Percentiles rank a stretch among this genome's conserved stretches.
Evolutionary conservation across 139 green algal species (phyloP).

Genomic region (Pleodorina starrii): DNA sequence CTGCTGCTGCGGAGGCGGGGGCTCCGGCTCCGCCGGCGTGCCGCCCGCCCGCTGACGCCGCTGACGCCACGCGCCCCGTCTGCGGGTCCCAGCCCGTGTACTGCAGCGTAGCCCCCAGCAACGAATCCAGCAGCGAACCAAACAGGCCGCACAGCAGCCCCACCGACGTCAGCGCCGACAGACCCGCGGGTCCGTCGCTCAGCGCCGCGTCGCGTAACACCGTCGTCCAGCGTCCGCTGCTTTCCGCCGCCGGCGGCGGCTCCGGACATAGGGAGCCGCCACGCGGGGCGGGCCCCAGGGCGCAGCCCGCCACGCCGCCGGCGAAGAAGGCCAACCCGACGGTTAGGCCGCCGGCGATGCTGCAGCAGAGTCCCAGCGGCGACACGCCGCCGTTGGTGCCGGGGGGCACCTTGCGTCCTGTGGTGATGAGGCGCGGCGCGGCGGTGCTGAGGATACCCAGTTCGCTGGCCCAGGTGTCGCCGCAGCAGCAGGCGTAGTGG

Average conservation of each 20-base stretch:
- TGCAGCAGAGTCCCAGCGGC: conserved; percentile 77
- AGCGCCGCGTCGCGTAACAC: background rate
- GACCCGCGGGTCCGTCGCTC: background rate
- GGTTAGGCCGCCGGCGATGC: conserved; percentile 79
- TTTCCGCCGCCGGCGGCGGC: background rate
- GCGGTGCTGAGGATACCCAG: conserved; percentile 71
- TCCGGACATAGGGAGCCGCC: conserved; percentile 9
- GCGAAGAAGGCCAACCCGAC: conserved; percentile 79
- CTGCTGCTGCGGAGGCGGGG: background rate
- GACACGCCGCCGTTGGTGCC: conserved; percentile 94
- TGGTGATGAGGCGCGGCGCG: conserved; percentile 90
- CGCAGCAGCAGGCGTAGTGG: conserved; percentile 93
- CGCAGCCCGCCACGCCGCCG: background rate
- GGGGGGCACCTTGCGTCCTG: conserved; percentile 69
- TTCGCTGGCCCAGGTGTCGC: conserved; percentile 95
- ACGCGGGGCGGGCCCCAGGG: background rate
- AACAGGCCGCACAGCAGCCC: conserved; percentile 84
- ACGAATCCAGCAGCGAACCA: conserved; percentile 91
- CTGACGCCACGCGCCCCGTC: conserved; percentile 58
- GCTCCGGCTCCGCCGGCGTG: background rate
- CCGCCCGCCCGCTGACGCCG: background rate
- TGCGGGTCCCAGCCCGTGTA: conserved; percentile 81
- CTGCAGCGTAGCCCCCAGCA: conserved; percentile 95
- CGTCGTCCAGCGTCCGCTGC: background rate
- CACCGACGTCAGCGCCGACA: conserved; percentile 62